Conservation (phyloP, 257 asterid genomes). For the Jasminum sambac region DNA sequence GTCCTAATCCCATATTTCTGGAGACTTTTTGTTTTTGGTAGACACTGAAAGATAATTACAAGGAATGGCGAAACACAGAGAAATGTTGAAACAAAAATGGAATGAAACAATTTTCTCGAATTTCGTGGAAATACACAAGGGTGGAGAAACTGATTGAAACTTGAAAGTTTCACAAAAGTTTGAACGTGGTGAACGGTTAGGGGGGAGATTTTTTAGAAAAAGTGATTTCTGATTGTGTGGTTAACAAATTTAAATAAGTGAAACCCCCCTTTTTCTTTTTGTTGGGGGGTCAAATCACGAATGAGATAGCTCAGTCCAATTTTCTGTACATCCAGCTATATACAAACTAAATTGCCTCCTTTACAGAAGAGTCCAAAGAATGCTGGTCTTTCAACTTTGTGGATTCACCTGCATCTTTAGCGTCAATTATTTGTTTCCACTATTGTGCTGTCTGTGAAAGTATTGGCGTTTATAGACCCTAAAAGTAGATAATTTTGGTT, state of each 20-base stretch:
- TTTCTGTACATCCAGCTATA: not conserved
- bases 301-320: not conserved
- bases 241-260: too few species aligned
- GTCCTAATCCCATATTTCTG: not conserved
- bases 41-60: not conserved
- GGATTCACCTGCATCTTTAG: not conserved
- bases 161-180: too few species aligned
- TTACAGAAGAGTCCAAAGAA: too few species aligned
- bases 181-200: not conserved
- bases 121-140: not conserved
- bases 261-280: not conserved
- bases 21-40: constrained; percentile 2
- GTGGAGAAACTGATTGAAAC: not conserved
- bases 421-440: not conserved
- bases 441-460: not conserved
- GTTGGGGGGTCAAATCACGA: not conserved
- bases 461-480: not conserved
- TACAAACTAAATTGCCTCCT: not conserved
- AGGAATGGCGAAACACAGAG: not conserved
- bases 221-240: too few species aligned
- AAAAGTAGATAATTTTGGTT: not conserved
- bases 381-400: too few species aligned
- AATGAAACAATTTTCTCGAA: not conserved
- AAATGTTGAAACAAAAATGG: not conserved
- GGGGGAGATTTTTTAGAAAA: too few species aligned